Conservation (phyloP, 2,329 filamentous ascomycete species). For the Fusarium tjaetaba region DNA sequence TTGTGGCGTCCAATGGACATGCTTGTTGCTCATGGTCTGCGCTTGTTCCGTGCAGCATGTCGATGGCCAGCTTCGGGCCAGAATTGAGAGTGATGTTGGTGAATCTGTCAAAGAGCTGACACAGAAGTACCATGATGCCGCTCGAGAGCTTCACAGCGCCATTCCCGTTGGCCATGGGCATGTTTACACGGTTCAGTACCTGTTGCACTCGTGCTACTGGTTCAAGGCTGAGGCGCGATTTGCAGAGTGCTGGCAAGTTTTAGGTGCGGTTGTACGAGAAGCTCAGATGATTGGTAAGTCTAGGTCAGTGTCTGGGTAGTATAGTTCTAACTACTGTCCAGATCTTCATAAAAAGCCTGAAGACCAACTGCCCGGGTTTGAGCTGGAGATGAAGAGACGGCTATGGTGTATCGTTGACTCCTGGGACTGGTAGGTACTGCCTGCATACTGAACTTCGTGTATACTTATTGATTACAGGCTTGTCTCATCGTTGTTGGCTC, state of each 20-base stretch:
- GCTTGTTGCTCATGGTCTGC: slow-evolving; percentile 20
- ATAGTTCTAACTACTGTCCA: neutral
- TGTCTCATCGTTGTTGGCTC: slow-evolving; percentile 3
- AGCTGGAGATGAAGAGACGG: slow-evolving; percentile 19
- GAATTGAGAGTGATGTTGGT: slow-evolving; percentile 1
- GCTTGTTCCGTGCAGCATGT: slow-evolving; percentile 23
- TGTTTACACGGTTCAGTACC: slow-evolving; percentile 16
- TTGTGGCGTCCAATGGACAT: slow-evolving; percentile 22
- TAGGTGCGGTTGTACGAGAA: slow-evolving; percentile 17
- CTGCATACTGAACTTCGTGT: fast-evolving
- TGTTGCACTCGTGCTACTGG: slow-evolving; percentile 19
- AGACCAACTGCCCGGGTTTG: slow-evolving; percentile 1
- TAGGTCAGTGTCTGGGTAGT: fast-evolving
- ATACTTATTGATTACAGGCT: neutral
- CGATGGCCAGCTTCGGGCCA: slow-evolving; percentile 1
- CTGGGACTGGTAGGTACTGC: slow-evolving; percentile 6
- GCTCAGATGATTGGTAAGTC: slow-evolving; percentile 20
- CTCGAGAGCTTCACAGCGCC: slow-evolving; percentile 18
- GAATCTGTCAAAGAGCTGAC: slow-evolving; percentile 9
- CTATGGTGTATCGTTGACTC: slow-evolving; percentile 24
- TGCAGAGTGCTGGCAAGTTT: slow-evolving; percentile 20
- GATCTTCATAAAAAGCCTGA: slow-evolving; percentile 14
- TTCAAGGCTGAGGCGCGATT: slow-evolving; percentile 22
- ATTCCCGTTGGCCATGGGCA: slow-evolving; percentile 17
- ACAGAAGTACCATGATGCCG: slow-evolving; percentile 16